phyloP scores from a whole-genome alignment of 371 early-diverging fungal species.

The Fennellomyces sp. region DNA sequence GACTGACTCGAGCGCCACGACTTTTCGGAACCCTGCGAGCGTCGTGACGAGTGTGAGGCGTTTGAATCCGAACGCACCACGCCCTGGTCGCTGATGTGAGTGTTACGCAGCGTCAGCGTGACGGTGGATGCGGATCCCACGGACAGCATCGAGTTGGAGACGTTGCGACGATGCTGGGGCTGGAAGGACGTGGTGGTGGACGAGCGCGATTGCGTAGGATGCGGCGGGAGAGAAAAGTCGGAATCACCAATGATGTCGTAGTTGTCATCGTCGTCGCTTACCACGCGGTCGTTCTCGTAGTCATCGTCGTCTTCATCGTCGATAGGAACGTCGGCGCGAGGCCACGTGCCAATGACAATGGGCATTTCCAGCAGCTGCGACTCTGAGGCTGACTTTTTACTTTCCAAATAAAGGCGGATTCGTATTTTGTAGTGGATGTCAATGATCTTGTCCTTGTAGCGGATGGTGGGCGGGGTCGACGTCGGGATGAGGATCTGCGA shows the following conservation, averaged over 20 bases:
- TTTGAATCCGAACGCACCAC: constrained; percentile 36
- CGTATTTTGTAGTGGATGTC: constrained; percentile 43
- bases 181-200: not conserved
- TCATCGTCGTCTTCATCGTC: constrained; percentile 50
- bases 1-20: constrained; percentile 38
- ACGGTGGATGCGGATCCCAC: constrained; percentile 14
- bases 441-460: constrained; percentile 36
- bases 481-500: constrained; percentile 45
- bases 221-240: not conserved
- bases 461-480: constrained; percentile 49
- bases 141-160: constrained; percentile 2
- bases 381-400: constrained; percentile 8
- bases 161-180: constrained; percentile 4
- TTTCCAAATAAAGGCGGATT: constrained; percentile 17
- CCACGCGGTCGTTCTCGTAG: constrained; percentile 5
- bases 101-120: constrained; percentile 9
- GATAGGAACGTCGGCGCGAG: constrained; percentile 47
- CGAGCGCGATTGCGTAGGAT: not conserved
- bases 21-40: constrained; percentile 27
- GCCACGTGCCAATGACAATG: constrained; percentile 50
- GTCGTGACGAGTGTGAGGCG: constrained; percentile 29
- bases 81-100: constrained; percentile 6
- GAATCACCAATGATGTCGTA: constrained; percentile 6
- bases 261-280: constrained; percentile 18
- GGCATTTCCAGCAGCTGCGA: constrained; percentile 34